phyloP scores from a whole-genome alignment of 768 basidiomycete species.

The Serendipita indica region DNA sequence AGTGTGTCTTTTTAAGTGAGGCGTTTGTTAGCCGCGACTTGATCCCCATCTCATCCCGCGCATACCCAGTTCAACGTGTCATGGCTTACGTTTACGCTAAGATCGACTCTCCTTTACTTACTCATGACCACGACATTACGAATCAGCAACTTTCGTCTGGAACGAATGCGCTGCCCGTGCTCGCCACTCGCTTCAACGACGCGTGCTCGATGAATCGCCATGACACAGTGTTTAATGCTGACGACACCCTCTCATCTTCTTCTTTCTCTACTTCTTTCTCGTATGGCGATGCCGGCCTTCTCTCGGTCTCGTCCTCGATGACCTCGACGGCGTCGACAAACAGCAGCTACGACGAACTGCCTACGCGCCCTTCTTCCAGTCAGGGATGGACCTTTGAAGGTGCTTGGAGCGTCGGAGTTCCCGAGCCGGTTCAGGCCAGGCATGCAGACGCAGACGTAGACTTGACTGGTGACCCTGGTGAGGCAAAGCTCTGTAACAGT shows the following conservation, averaged over 20 bases:
- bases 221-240: not conserved
- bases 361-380: not conserved
- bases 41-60: too few relatives aligned
- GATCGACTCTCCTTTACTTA: too few relatives aligned
- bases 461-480: not conserved
- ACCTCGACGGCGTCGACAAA: not conserved
- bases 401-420: not conserved
- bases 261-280: not conserved
- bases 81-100: too few relatives aligned
- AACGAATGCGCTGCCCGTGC: too few relatives aligned
- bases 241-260: too few relatives aligned
- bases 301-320: not conserved
- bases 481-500: not conserved
- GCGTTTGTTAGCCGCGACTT: too few relatives aligned
- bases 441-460: not conserved
- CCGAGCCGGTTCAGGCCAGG: not conserved
- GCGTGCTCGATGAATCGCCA: too few relatives aligned
- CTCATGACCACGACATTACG: not conserved
- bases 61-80: too few relatives aligned
- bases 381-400: not conserved
- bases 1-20: too few relatives aligned
- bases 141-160: not conserved
- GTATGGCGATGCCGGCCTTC: too few relatives aligned
- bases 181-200: too few relatives aligned
- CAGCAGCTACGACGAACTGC: not conserved